phyloP scores from a whole-genome alignment of 2,329 filamentous ascomycete genomes.

The Exophiala bonariae region DNA sequence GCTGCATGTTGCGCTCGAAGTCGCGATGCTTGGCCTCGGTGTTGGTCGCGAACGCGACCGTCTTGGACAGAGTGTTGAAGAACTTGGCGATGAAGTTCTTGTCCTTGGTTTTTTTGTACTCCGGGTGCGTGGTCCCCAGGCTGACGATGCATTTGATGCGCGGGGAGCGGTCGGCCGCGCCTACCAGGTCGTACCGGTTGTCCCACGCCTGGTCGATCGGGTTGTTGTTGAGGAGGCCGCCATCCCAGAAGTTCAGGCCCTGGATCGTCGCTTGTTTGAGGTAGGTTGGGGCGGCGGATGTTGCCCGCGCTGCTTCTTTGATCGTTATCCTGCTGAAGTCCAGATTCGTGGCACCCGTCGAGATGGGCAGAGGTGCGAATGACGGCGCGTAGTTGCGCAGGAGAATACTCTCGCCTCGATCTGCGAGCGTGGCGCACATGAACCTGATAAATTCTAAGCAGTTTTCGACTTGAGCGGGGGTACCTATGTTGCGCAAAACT shows the following conservation, averaged over 20 bases:
- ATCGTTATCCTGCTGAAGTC: conserved; percentile 18
- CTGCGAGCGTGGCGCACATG: conserved; percentile 22
- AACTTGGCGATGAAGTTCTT: conserved; percentile 7
- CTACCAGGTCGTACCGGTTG: conserved; percentile 15
- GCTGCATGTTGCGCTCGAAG: conserved; percentile 22
- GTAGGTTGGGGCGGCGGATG: conserved; percentile 23
- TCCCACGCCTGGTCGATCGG: conserved; percentile 24
- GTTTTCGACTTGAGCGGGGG: not conserved
- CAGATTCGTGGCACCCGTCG: conserved; percentile 15
- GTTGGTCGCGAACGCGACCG: conserved; percentile 21
- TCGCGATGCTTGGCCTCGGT: conserved; percentile 26
- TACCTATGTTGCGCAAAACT: too few species aligned
- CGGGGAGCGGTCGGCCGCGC: conserved; percentile 6
- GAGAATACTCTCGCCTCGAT: conserved; percentile 20
- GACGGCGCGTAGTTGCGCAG: conserved; percentile 17
- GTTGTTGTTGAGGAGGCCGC: conserved; percentile 26
- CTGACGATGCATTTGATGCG: conserved; percentile 17
- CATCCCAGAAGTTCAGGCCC: conserved; percentile 21
- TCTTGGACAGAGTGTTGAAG: conserved; percentile 18
- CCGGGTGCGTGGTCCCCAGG: conserved; percentile 19
- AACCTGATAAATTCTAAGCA: conserved; percentile 9
- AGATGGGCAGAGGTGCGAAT: conserved; percentile 15
- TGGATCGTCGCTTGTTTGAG: conserved; percentile 19
- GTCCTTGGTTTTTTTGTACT: conserved; percentile 8
- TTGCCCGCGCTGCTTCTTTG: conserved; percentile 22